Percentiles rank a stretch among this genome's conserved stretches.
Conservation (phyloP, 441 rosid genomes). For the Bruguiera hainesii region DNA sequence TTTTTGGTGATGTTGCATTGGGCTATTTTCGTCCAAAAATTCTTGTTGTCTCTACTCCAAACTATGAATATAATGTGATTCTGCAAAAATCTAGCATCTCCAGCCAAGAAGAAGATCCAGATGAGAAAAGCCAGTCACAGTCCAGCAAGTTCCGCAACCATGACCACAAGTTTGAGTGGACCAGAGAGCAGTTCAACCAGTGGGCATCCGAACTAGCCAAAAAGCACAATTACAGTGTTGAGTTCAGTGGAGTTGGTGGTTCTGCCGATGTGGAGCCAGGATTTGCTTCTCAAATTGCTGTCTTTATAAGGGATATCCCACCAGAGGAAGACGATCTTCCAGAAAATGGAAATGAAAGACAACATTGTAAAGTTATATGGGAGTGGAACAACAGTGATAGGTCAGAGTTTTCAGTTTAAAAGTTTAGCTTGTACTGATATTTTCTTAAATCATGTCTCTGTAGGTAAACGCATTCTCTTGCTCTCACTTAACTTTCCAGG, state of each 20-base stretch:
- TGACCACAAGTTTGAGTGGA: constrained; percentile 99
- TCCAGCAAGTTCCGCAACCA: constrained; percentile 79
- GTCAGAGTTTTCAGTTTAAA: constrained; percentile 8
- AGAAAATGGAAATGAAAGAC: constrained; percentile 12
- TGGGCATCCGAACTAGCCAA: constrained; percentile 74
- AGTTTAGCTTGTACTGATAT: not conserved
- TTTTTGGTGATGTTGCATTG: constrained; percentile 67
- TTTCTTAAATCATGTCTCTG: no score
- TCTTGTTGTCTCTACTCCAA: constrained; percentile 85
- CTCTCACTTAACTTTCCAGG: no score
- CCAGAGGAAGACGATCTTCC: constrained; percentile 22
- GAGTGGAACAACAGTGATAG: constrained; percentile 46
- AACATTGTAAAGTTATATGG: constrained; percentile 58
- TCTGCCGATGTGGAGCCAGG: constrained; percentile 69
- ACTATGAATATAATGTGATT: constrained; percentile 83
- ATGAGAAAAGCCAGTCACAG: constrained; percentile 47
- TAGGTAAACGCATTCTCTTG: no score
- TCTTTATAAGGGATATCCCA: constrained; percentile 39
- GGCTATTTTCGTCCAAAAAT: constrained; percentile 61
- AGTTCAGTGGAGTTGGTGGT: constrained; percentile 93
- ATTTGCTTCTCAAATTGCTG: constrained; percentile 90
- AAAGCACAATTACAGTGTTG: constrained; percentile 59
- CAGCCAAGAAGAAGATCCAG: constrained; percentile 56
- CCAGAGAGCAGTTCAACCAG: constrained; percentile 68
- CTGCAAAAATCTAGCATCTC: constrained; percentile 53